phyloP scores from a whole-genome alignment of 108 stramenopile species.

The Stephanodiscus triporus region DNA sequence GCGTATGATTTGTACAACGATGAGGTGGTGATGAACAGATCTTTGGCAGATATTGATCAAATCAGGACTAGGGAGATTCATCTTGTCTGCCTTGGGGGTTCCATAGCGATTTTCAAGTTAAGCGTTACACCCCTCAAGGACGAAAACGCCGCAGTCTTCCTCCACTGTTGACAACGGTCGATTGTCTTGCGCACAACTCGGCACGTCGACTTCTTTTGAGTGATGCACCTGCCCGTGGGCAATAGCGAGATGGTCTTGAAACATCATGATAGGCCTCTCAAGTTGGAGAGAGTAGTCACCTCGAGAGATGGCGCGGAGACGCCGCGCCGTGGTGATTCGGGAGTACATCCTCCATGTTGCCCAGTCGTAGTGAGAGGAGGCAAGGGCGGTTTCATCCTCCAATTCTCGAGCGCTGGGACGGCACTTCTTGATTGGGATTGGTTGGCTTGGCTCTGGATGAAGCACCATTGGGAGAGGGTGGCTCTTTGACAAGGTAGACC shows the following conservation, averaged over 20 bases:
- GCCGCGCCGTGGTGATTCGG: slow-evolving; percentile 25
- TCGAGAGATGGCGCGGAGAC: slow-evolving; percentile 2
- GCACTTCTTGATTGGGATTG: slow-evolving; percentile 23
- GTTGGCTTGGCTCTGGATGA: slow-evolving; percentile 12
- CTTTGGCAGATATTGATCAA: too few species aligned
- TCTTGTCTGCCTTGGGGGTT: too few species aligned
- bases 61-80: too few species aligned
- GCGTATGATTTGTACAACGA: too few species aligned
- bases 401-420: not conserved
- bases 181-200: not conserved
- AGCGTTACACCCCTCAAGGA: slow-evolving; percentile 2
- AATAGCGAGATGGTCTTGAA: not conserved
- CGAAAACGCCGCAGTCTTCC: slow-evolving; percentile 13
- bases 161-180: not conserved
- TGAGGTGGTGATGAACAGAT: too few species aligned
- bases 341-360: slow-evolving; percentile 31
- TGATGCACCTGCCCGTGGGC: not conserved
- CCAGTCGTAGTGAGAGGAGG: slow-evolving; percentile 18
- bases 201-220: not conserved
- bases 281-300: not conserved
- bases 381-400: not conserved
- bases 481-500: too few species aligned
- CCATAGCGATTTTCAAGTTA: too few species aligned
- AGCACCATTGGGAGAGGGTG: too few species aligned
- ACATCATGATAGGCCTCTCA: not conserved